These are phyloP conservation scores for Penicillium polonicum DNA, from an alignment of 2,329 filamentous ascomycete species.

Conservation along the genomic window DNA sequence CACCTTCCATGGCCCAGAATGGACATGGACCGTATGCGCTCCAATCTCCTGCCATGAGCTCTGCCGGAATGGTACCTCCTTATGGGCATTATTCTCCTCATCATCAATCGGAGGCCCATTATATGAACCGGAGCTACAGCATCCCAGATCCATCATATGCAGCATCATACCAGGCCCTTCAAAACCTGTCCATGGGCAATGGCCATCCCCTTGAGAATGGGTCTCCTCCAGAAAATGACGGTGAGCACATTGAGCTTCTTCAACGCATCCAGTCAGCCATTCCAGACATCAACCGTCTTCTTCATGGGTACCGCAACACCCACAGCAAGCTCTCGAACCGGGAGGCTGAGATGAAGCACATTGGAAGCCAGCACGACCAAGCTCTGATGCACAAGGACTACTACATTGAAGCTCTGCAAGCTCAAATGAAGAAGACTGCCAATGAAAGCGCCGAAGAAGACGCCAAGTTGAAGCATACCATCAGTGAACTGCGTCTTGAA, in stretches of 20 bases:
- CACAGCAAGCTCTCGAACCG: conserved; percentile 51
- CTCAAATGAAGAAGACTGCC: conserved; percentile 51
- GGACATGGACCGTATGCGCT: conserved; percentile 34
- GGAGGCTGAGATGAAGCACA: conserved; percentile 51
- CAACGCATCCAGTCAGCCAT: conserved; percentile 48
- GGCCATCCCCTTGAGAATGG: conserved; percentile 32
- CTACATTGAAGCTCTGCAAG: conserved; percentile 53
- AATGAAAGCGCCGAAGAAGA: conserved; percentile 53
- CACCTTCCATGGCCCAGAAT: conserved; percentile 27
- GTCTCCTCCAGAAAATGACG: conserved; percentile 32
- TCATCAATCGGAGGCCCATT: conserved; percentile 29
- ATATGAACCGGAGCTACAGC: conserved; percentile 31
- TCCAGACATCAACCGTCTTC: conserved; percentile 47
- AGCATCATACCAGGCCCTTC: conserved; percentile 33
- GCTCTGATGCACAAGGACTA: conserved; percentile 53
- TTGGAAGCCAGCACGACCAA: conserved; percentile 52
- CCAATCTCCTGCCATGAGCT: conserved; percentile 39
- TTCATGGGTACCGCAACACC: conserved; percentile 51
- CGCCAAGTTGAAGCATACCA: conserved; percentile 41
- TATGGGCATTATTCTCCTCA: conserved; percentile 34
- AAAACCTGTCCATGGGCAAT: conserved; percentile 25
- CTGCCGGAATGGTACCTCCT: conserved; percentile 33
- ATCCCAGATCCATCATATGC: conserved; percentile 30
- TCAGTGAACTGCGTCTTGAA: conserved; percentile 52
- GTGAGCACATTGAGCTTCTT: conserved; percentile 42